Base-by-base conservation (phyloP, 1,284 basidiomycete genomes). In the Uromyces viciae-fabae region DNA sequence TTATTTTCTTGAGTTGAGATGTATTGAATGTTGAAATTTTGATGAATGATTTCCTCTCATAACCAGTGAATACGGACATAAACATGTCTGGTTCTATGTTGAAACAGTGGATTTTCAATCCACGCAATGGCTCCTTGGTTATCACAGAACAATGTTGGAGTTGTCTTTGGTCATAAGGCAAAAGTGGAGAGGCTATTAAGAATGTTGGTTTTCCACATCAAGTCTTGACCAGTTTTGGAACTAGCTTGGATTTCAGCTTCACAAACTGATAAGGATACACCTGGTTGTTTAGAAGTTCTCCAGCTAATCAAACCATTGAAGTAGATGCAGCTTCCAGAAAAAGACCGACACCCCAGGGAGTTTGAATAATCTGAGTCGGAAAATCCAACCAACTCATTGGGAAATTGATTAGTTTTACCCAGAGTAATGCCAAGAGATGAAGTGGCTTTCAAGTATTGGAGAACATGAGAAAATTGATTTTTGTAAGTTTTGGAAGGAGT, bases 81-180 rank as follows among this genome's bases (percentile, higher is more conserved):
- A 43, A 82, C 72, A 46, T 82, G 82, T 40, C 82, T 78, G 11
- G 74, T 77, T 31, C 38, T 14, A 9, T 82, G 64, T n/a, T 82
- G 73, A 25, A 75, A 64, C 11, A 56, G 52, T 2, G 72, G 58
- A 49, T 82, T 75, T 22, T 77, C 73, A 0, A 81, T 43, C 17
- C 62, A 31, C 15, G 25, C 3, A 28, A 62, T 9, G 2, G 58
- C 58, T 5, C 31, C 58, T 62, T 62, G 58, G 31, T 62, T 62
- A 31, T 62, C 31, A 7, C 58, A 62, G 58, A 62, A 33, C 25
- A 62, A 31, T 3, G 8, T 62, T 19, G 28, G n/a, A 31, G n/a
- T 31, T 22, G 7, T 14, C 4, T 7, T 22, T 3, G 8, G 58
- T 22, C 5, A 2, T n/a, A 2, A 14, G 22, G 17, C 17, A 31